A percentile compares a stretch with the other conserved stretches of the same genome.
Conservation (phyloP, 495 filamentous ascomycete species). For the Aspergillus homomorphus region DNA sequence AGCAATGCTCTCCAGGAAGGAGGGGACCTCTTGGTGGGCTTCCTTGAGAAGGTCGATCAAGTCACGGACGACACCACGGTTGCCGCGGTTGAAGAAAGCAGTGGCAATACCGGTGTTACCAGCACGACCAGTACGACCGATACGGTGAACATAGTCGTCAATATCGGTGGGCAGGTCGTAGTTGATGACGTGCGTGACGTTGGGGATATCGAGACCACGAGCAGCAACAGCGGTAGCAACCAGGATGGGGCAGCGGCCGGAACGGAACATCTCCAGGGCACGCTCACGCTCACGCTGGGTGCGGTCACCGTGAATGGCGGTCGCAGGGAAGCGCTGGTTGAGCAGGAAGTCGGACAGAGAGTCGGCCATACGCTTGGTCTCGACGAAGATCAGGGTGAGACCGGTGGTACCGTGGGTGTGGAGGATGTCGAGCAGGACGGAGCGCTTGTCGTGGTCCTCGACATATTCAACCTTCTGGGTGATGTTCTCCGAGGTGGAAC, state of each 20-base stretch:
- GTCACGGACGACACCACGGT: constrained; percentile 94
- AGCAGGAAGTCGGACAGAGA: constrained; percentile 95
- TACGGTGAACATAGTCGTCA: constrained; percentile 98
- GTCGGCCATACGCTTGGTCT: constrained; percentile 99
- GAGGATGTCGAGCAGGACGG: constrained; percentile 92
- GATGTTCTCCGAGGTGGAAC: constrained; percentile 99
- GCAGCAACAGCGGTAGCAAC: constrained; percentile 97
- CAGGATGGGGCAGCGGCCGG: constrained; percentile 88
- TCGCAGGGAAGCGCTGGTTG: constrained; percentile 98
- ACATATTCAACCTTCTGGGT: constrained; percentile 99
- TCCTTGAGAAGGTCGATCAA: constrained; percentile 95
- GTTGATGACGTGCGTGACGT: constrained; percentile 98
- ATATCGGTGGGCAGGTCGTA: constrained; percentile 99
- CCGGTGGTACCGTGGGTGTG: constrained; percentile 85
- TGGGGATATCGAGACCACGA: constrained; percentile 93
- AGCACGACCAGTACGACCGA: constrained; percentile 99
- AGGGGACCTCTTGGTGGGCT: constrained; percentile 92
- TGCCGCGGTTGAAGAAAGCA: constrained; percentile 99
- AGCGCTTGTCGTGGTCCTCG: constrained; percentile 95
- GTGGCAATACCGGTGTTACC: constrained; percentile 98
- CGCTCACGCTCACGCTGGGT: constrained; percentile 99
- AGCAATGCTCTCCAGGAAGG: constrained; percentile 93
- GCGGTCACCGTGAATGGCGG: constrained; percentile 95
- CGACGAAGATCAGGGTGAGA: constrained; percentile 95
- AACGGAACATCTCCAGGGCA: constrained; percentile 95